Evolutionary conservation across 768 basidiomycete genomes (phyloP).

Genomic region (Calocera viscosa): DNA sequence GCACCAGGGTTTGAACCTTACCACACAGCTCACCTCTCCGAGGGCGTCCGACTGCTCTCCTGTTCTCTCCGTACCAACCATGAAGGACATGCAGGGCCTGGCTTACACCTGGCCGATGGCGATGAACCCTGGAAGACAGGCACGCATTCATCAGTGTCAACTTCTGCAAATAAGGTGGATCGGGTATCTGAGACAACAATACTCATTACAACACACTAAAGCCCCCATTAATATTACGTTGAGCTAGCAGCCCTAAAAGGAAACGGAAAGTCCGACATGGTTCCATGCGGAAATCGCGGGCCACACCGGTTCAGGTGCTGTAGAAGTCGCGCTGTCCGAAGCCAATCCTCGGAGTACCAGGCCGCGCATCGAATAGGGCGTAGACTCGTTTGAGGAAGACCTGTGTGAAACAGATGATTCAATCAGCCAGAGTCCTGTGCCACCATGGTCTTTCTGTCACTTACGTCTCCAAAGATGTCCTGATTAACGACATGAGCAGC

Average conservation of each 20-base stretch:
- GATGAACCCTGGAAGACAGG: neutral
- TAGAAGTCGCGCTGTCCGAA: constrained; percentile 11
- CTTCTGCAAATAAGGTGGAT: no score
- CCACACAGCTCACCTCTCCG: neutral
- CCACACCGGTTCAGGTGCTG: neutral
- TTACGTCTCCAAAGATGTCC: constrained; percentile 1
- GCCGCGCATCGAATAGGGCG: constrained; percentile 4
- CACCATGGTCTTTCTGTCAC: neutral
- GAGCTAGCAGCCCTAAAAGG: neutral
- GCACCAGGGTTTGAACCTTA: constrained; percentile 8
- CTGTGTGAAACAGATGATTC: neutral
- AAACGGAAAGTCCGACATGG: neutral
- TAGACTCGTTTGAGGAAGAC: constrained; percentile 11
- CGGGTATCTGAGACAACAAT: neutral
- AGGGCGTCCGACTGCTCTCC: neutral
- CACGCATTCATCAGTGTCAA: neutral
- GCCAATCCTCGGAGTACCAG: constrained; percentile 5
- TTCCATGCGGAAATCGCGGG: neutral
- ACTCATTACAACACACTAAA: neutral
- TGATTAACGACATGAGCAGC: neutral
- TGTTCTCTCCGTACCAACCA: neutral
- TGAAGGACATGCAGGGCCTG: neutral
- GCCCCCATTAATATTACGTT: constrained; percentile 7
- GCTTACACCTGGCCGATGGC: neutral
- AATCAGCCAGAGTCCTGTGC: neutral